Evolutionary conservation across 2,329 filamentous ascomycete genomes (phyloP).

Genomic region (Aspergillaceae sp.): DNA sequence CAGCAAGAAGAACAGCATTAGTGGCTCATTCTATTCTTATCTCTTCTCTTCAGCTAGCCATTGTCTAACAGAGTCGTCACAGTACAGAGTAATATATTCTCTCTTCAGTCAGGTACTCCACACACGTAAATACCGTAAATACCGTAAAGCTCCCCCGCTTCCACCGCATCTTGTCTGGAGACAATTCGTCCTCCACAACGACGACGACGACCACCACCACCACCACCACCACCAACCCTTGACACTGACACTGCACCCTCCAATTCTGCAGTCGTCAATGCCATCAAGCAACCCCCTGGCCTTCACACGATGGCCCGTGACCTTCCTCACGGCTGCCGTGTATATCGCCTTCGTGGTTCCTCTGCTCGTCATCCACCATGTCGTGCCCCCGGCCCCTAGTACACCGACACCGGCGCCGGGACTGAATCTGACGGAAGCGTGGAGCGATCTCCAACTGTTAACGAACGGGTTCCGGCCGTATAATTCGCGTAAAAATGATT

Average conservation of each 20-base stretch:
- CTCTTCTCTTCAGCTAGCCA: too few species aligned
- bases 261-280: not conserved
- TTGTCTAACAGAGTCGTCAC: too few species aligned
- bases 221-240: too few species aligned
- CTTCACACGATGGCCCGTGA: constrained; percentile 75
- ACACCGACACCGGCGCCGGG: constrained; percentile 50
- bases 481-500: constrained; percentile 76
- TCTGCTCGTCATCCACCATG: constrained; percentile 65
- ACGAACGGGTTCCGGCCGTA: constrained; percentile 75
- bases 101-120: too few species aligned
- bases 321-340: constrained; percentile 63
- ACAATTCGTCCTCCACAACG: too few species aligned
- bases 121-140: not conserved
- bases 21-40: too few species aligned
- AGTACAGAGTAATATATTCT: not conserved
- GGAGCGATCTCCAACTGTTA: constrained; percentile 70
- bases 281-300: constrained; percentile 45
- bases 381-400: constrained; percentile 59
- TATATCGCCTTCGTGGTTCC: constrained; percentile 72
- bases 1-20: too few species aligned
- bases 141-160: not conserved
- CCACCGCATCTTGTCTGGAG: not conserved
- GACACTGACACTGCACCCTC: too few species aligned
- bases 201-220: not conserved
- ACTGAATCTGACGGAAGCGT: constrained; percentile 75